These are phyloP conservation scores for Grosmannia clavigera DNA, from an alignment of 2,329 filamentous ascomycete genomes.

Conservation along the genomic window DNA sequence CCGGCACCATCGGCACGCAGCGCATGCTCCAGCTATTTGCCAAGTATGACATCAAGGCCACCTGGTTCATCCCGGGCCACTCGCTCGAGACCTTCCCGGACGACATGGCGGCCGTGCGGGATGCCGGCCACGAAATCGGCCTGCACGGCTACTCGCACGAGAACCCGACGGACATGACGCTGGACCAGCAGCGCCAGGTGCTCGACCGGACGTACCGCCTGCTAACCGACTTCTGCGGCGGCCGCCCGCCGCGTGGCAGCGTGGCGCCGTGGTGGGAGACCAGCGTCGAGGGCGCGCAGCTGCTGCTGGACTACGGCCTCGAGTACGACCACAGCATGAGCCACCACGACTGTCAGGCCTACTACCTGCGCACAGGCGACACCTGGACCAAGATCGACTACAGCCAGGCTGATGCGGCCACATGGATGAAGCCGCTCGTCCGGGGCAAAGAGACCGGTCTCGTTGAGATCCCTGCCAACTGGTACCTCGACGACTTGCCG, in stretches of 20 bases:
- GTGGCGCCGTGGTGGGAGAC: slow-evolving; percentile 69
- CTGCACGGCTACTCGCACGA: slow-evolving; percentile 27
- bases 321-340: slow-evolving; percentile 59
- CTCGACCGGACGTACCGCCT: slow-evolving; percentile 62
- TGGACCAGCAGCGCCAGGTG: slow-evolving; percentile 65
- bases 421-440: slow-evolving; percentile 55
- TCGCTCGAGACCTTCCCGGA: slow-evolving; percentile 36
- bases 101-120: slow-evolving; percentile 29
- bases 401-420: slow-evolving; percentile 38
- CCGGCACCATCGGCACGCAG: slow-evolving; percentile 52
- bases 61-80: slow-evolving; percentile 39
- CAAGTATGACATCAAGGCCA: slow-evolving; percentile 59
- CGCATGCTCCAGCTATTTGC: slow-evolving; percentile 58
- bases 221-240: slow-evolving; percentile 58
- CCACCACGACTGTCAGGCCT: slow-evolving; percentile 52
- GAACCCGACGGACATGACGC: slow-evolving; percentile 40
- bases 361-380: slow-evolving; percentile 52
- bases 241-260: slow-evolving; percentile 58
- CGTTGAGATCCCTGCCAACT: slow-evolving; percentile 51
- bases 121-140: slow-evolving; percentile 36
- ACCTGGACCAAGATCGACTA: slow-evolving; percentile 59
- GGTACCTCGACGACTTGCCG: slow-evolving; percentile 53
- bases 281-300: slow-evolving; percentile 51
- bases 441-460: slow-evolving; percentile 48
- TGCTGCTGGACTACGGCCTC: slow-evolving; percentile 53